A percentile compares a stretch with the other conserved stretches of the same genome.
Evolutionary conservation across 1,284 basidiomycete species (phyloP).

Genomic region (Sanghuangporus sanghuang): DNA sequence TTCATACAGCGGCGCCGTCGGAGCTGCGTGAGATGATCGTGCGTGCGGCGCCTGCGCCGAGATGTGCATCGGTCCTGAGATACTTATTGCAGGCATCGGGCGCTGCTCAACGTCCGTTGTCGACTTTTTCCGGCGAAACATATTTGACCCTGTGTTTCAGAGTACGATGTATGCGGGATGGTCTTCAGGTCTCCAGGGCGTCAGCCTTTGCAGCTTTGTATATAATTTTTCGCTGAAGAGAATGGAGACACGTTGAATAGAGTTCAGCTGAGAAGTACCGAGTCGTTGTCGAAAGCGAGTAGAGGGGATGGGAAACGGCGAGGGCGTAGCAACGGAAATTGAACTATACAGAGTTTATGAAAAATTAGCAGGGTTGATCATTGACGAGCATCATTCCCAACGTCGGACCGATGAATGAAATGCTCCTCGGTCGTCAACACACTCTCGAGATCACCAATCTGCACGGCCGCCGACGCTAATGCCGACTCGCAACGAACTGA

Average conservation of each 20-base stretch:
- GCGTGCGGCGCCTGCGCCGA: conserved; percentile 6
- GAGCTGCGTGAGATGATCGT: background rate
- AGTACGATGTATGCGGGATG: background rate
- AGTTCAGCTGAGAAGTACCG: background rate
- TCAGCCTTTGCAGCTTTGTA: background rate
- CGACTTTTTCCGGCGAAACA: conserved; percentile 13
- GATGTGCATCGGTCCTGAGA: conserved; percentile 10
- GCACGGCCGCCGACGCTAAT: background rate
- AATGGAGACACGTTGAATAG: background rate
- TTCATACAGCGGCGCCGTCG: conserved; percentile 12
- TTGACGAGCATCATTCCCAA: background rate
- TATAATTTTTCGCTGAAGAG: background rate
- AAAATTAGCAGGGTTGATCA: background rate
- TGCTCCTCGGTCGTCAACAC: background rate
- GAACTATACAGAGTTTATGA: background rate
- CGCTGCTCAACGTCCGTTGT: background rate
- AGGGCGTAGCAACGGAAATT: conserved; percentile 3
- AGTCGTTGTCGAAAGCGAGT: background rate
- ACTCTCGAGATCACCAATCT: background rate
- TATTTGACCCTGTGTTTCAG: background rate
- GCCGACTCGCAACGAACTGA: background rate
- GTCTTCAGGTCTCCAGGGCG: background rate
- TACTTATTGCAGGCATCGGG: background rate
- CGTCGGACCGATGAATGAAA: background rate
- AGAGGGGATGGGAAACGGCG: background rate